Base-by-base conservation (phyloP, 1,284 basidiomycete genomes). In the Agaricales sp. region DNA sequence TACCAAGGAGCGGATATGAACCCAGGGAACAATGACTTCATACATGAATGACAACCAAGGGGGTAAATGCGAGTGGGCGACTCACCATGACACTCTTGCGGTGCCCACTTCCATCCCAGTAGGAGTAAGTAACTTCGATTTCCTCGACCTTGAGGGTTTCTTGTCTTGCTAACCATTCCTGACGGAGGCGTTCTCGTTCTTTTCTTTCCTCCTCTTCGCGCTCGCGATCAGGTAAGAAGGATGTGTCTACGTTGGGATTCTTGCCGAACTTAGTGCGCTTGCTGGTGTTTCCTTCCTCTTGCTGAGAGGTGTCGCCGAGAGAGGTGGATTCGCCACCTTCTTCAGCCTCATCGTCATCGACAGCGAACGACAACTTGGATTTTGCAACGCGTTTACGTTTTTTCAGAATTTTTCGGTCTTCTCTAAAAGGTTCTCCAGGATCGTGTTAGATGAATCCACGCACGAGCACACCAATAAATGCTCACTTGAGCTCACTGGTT, bases 21-120 rank as follows among this genome's bases (percentile, higher is more conserved):
- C 46, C 41, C 53, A 21, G 12, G 16, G n/a, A 47, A 44, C 47
- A 26, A 6, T 23, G 26, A 48, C 49, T 35, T 16, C 6, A 41
- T 48, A 30, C 8, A 4, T 41, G 39, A 43, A 48, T 38, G 8
- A 47, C 14, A 45, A 25, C 21, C 21, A 11, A n/a, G 35, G 25
- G 19, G 49, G 16, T 19, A 47, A 38, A 13, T n/a, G n/a, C 39
- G 39, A 25, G 18, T 39, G 24, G 38, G 50, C 52, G 53, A 73
- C 88, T 65, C 62, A 95, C 94, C 59, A 73, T 75, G 14, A 96
- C 94, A 26, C 82, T 85, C 69, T 95, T 97, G 39, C 95, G 75
- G 67, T 99, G 96, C 0, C 96, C 96, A 58, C 87, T 93, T 3
- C 95, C 95, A 61, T 99, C 95, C 96, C 96, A 99, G 66, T 87